Conservation (phyloP, 1,284 basidiomycete genomes). For the Tremellales sp. region DNA sequence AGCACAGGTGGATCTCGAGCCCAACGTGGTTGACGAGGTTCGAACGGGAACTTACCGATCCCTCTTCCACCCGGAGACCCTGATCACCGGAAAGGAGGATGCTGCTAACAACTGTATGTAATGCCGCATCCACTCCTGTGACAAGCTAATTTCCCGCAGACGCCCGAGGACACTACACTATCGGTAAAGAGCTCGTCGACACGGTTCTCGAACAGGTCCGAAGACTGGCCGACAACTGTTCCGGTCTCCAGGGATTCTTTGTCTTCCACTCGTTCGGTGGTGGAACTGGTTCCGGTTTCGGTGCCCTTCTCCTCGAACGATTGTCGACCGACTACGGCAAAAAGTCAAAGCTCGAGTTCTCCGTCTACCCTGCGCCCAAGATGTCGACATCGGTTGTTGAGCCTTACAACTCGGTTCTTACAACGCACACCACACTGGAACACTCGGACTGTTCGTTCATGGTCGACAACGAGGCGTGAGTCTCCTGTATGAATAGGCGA, state of each 20-base stretch:
- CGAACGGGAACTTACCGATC: constrained; percentile 89
- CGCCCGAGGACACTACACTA: constrained; percentile 96
- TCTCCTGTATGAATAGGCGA: constrained; percentile 5
- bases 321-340: constrained; percentile 98
- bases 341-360: constrained; percentile 99
- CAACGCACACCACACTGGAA: constrained; percentile 98
- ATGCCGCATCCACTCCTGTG: no score
- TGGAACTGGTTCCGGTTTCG: constrained; percentile 98
- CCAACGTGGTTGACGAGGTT: constrained; percentile 94
- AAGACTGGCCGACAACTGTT: constrained; percentile 94
- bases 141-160: constrained; percentile 53
- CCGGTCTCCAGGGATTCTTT: constrained; percentile 98
- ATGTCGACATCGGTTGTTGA: constrained; percentile 96
- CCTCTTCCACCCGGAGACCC: constrained; percentile 98
- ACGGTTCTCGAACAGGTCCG: constrained; percentile 93
- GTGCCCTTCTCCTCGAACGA: constrained; percentile 91
- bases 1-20: constrained; percentile 74
- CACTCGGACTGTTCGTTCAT: constrained; percentile 99
- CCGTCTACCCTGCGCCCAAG: constrained; percentile 92
- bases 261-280: constrained; percentile 99
- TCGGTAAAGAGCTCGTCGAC: constrained; percentile 90
- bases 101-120: constrained; percentile 97
- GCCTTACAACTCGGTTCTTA: constrained; percentile 98
- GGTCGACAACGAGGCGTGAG: constrained; percentile 88
- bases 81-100: constrained; percentile 99